phyloP scores from a whole-genome alignment of 495 filamentous ascomycete species.

The Parmelia sp. region DNA sequence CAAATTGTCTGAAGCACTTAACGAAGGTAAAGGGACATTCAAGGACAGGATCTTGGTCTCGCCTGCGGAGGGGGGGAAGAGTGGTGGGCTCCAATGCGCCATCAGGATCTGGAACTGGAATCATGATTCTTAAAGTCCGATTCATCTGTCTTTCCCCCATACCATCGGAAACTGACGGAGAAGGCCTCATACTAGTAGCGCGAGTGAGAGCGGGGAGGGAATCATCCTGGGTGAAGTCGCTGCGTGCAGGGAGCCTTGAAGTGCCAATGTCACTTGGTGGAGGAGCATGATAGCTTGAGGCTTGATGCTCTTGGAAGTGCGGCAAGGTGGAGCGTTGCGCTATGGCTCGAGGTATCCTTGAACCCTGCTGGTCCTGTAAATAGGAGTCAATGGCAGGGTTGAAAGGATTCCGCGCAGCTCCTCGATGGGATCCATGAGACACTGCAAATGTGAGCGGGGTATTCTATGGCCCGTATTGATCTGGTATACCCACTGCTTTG shows the following conservation, averaged over 20 bases:
- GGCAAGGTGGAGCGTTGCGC: slow-evolving; percentile 3
- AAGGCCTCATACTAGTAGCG: slow-evolving; percentile 2
- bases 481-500: neutral
- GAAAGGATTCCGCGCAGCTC: neutral
- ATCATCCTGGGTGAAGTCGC: slow-evolving; percentile 2
- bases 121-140: neutral
- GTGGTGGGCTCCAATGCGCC: slow-evolving; percentile 3
- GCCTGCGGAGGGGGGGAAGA: neutral
- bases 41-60: slow-evolving; percentile 3
- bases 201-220: slow-evolving; percentile 27
- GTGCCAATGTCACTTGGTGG: slow-evolving; percentile 7
- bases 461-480: neutral
- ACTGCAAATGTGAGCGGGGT: slow-evolving; percentile 8
- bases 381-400: neutral
- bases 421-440: neutral
- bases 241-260: slow-evolving; percentile 13
- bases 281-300: slow-evolving; percentile 28
- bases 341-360: neutral
- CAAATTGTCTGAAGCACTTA: slow-evolving; percentile 15
- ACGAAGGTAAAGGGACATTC: slow-evolving; percentile 21
- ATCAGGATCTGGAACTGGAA: slow-evolving; percentile 1
- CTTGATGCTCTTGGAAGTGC: slow-evolving; percentile 25
- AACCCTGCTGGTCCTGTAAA: neutral
- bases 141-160: neutral
- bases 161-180: slow-evolving; percentile 1